These are phyloP conservation scores for Pichia cephalocereana DNA, from an alignment of 805 yeast species.

Conservation along the genomic window DNA sequence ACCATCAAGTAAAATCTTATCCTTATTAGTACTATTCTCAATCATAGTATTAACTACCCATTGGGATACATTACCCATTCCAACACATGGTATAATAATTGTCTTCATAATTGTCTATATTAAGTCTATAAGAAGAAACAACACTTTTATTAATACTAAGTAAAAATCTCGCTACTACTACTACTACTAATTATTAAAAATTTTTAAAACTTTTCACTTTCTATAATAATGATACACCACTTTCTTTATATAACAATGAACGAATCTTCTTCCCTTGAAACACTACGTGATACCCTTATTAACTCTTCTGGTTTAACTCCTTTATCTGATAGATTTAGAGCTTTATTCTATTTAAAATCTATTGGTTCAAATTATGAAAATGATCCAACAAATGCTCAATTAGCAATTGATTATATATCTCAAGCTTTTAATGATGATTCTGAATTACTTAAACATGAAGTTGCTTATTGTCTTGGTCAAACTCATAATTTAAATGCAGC, in stretches of 20 bases:
- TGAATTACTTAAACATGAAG: slow-evolving; percentile 93
- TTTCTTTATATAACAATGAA: slow-evolving; percentile 12
- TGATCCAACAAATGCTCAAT: slow-evolving; percentile 44
- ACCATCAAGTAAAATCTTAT: background rate
- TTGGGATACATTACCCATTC: background rate
- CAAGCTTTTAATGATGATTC: slow-evolving; percentile 74
- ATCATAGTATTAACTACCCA: background rate
- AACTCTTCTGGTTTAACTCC: slow-evolving; percentile 61
- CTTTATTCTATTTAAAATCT: slow-evolving; percentile 82
- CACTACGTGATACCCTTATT: slow-evolving; percentile 60
- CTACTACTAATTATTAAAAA: too few species aligned
- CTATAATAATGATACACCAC: background rate
- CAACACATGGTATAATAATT: background rate
- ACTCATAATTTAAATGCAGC: slow-evolving; percentile 78
- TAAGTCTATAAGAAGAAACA: background rate
- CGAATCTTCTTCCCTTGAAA: slow-evolving; percentile 38
- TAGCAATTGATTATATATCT: slow-evolving; percentile 74
- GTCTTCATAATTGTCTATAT: background rate
- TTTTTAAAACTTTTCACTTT: background rate
- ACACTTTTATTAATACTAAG: too few species aligned
- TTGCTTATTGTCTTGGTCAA: slow-evolving; percentile 95
- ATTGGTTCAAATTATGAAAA: slow-evolving; percentile 65
- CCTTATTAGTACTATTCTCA: background rate
- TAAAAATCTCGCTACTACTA: too few species aligned
- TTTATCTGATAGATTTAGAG: slow-evolving; percentile 85